Conservation (phyloP, 805 yeast genomes). For the Ogataea minuta region DNA sequence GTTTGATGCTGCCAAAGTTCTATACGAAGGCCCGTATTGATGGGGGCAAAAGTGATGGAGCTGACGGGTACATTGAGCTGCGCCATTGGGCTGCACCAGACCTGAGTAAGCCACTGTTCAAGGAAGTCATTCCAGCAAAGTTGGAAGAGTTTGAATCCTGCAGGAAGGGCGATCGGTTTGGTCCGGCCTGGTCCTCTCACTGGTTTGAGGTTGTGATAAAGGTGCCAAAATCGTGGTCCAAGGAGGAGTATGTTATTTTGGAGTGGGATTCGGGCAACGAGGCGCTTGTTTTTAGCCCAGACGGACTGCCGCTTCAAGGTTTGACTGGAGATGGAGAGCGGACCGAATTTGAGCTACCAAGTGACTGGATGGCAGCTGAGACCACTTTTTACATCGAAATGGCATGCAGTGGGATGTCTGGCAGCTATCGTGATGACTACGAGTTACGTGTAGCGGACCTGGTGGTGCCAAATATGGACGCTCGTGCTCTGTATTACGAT, state of each 20-base stretch:
- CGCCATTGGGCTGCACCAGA: conserved; percentile 74
- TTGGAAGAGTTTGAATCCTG: conserved; percentile 54
- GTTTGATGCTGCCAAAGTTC: conserved; percentile 77
- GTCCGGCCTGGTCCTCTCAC: conserved; percentile 96
- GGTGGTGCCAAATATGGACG: conserved; percentile 76
- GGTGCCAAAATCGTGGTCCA: conserved; percentile 62
- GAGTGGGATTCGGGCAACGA: conserved; percentile 88
- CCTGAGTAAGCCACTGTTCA: conserved; percentile 60
- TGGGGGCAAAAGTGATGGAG: conserved; percentile 27
- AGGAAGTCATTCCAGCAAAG: conserved; percentile 49
- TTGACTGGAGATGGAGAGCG: conserved; percentile 86
- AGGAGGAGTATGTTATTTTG: conserved; percentile 55
- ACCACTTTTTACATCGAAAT: conserved; percentile 80
- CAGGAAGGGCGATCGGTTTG: conserved; percentile 71
- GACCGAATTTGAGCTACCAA: conserved; percentile 67
- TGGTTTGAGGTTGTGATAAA: conserved; percentile 76
- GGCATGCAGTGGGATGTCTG: conserved; percentile 92
- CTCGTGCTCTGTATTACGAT: conserved; percentile 74
- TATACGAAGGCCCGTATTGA: conserved; percentile 63
- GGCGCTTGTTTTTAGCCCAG: conserved; percentile 68
- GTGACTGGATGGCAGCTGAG: conserved; percentile 48
- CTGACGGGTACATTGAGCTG: conserved; percentile 49
- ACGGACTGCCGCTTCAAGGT: conserved; percentile 76
- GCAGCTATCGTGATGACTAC: conserved; percentile 64
- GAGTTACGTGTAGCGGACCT: conserved; percentile 68